A percentile compares a stretch with the other conserved stretches of the same genome.
Evolutionary conservation across 352 stramenopile genomes (phyloP).

Genomic region (Globisporangium nunn): DNA sequence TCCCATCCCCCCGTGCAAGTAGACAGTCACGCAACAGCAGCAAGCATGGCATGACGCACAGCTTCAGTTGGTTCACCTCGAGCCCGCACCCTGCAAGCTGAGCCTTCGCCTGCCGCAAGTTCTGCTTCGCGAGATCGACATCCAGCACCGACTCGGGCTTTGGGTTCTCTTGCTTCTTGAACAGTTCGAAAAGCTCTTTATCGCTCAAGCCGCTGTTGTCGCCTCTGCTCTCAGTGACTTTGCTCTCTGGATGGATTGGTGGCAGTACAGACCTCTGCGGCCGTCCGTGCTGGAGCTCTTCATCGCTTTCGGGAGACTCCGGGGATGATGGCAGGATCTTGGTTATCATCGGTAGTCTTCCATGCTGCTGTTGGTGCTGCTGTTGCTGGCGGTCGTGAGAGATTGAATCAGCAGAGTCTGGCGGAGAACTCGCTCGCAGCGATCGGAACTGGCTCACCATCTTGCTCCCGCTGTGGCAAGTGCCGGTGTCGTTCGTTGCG

Average conservation of each 20-base stretch:
- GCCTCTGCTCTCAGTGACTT: background rate
- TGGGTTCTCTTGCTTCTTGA: conserved; percentile 26
- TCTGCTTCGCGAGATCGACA: conserved; percentile 53
- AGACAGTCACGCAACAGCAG: background rate
- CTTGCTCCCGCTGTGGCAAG: conserved; percentile 19
- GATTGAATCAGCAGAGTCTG: background rate
- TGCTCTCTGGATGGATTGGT: background rate
- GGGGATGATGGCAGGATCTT: background rate
- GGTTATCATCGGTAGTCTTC: conserved; percentile 1
- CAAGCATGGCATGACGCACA: conserved; percentile 24
- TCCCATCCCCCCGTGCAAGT: background rate
- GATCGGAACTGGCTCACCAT: conserved; percentile 50
- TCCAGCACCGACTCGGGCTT: conserved; percentile 41
- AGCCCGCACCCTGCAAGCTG: conserved; percentile 22
- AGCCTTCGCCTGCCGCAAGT: conserved; percentile 37
- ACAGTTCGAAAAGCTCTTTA: conserved; percentile 52
- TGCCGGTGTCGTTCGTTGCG: background rate
- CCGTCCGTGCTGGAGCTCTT: background rate
- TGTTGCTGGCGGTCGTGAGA: background rate
- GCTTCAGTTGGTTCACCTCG: conserved; percentile 54
- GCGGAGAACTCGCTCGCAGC: conserved; percentile 18
- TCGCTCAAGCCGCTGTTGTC: conserved; percentile 15
- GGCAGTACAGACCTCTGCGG: background rate
- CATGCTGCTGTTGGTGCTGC: background rate
- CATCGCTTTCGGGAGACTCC: conserved; percentile 2